Percentiles rank a stretch among this genome's conserved stretches.
phyloP scores from a whole-genome alignment of 177 flowering plant genomes.

The Vitis hybrid region DNA sequence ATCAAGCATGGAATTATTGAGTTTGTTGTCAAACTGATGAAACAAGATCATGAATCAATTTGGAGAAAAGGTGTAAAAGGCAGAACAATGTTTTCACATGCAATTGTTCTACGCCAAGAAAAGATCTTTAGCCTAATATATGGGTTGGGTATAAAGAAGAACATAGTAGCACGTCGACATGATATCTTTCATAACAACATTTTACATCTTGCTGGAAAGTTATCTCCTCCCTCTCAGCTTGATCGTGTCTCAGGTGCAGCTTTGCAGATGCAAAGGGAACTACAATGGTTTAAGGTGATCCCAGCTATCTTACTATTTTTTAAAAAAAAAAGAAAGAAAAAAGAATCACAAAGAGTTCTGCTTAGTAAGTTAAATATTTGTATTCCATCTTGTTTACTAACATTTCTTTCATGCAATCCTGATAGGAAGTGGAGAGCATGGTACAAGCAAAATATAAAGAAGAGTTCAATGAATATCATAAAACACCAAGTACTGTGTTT shows the following conservation, averaged over 20 bases:
- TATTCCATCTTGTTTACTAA: too few relatives aligned
- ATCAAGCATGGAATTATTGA: conserved; percentile 30
- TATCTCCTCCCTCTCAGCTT: conserved; percentile 24
- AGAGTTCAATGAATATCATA: too few relatives aligned
- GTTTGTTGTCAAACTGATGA: conserved; percentile 17
- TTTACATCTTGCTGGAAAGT: too few relatives aligned
- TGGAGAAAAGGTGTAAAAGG: conserved; percentile 20
- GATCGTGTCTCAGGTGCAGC: conserved; percentile 33
- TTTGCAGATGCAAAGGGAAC: conserved; percentile 39
- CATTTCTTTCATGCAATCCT: too few relatives aligned
- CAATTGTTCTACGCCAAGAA: conserved; percentile 24
- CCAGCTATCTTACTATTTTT: neutral
- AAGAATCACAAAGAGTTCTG: too few relatives aligned
- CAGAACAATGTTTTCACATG: conserved; percentile 19
- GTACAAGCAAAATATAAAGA: too few relatives aligned
- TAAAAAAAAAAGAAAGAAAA: too few relatives aligned
- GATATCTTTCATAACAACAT: conserved; percentile 14
- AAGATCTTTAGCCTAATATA: conserved; percentile 32
- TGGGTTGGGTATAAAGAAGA: conserved; percentile 20
- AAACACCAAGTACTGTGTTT: conserved; percentile 13
- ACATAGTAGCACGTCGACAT: conserved; percentile 22
- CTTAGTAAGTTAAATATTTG: too few relatives aligned
- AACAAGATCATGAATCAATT: conserved; percentile 21
- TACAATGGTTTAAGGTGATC: conserved; percentile 38
- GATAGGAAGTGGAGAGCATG: too few relatives aligned